Percentiles rank a stretch among this genome's conserved stretches.
Conservation (phyloP, 768 basidiomycete species). For the Coprinopsis sp. region DNA sequence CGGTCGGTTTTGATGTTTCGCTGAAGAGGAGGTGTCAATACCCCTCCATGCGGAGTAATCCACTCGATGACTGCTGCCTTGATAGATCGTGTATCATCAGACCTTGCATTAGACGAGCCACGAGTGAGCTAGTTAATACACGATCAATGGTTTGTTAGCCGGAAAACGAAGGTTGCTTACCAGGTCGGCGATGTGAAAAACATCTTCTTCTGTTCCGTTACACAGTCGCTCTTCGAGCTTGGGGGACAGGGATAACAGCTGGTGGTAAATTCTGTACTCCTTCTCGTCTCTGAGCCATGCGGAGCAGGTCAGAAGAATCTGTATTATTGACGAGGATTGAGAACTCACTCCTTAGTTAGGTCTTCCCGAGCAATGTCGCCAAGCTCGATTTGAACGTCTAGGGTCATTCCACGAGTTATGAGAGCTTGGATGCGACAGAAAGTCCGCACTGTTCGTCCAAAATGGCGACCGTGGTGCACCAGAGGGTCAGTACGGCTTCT, state of each 20-base stretch:
- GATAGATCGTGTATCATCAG: conserved; percentile 14
- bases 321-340: neutral
- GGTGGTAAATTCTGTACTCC: neutral
- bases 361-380: conserved; percentile 2
- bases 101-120: conserved; percentile 15
- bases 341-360: neutral
- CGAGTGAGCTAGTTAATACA: conserved; percentile 18
- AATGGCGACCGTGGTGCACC: conserved; percentile 21
- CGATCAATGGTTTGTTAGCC: neutral
- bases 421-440: conserved; percentile 14
- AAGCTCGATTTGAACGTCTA: conserved; percentile 4
- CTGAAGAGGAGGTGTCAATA: conserved; percentile 8
- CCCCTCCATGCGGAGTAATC: conserved; percentile 18
- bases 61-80: conserved; percentile 21
- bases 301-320: neutral
- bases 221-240: conserved; percentile 10
- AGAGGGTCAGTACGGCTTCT: no score
- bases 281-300: no score
- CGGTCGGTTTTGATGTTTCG: conserved; percentile 10
- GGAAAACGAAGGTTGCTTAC: neutral
- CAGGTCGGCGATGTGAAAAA: conserved; percentile 14
- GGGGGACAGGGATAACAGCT: conserved; percentile 8
- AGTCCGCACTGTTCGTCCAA: conserved; percentile 13
- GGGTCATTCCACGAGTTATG: conserved; percentile 15
- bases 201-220: conserved; percentile 15